Evolutionary conservation across 257 asterid genomes (phyloP).

Genomic region (Solanum commersonii): DNA sequence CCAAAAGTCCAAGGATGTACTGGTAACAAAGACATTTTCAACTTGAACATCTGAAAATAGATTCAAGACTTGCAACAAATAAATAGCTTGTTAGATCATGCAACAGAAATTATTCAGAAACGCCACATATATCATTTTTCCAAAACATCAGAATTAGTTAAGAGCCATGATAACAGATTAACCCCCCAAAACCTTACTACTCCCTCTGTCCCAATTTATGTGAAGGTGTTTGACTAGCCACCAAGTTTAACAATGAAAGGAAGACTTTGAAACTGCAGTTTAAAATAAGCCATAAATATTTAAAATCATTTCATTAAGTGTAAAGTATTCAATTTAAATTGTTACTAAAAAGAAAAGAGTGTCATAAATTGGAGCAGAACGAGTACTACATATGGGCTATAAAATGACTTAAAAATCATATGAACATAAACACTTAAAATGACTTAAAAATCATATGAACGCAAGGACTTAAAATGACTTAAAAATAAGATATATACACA

Average conservation of each 20-base stretch:
- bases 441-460: not conserved
- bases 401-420: too few species aligned
- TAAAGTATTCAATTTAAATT: not conserved
- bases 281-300: not conserved
- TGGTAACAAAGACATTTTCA: not conserved
- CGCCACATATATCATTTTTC: not conserved
- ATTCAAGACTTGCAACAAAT: not conserved
- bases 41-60: not conserved
- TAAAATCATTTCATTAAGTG: not conserved
- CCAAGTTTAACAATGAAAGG: not conserved
- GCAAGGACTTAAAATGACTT: not conserved
- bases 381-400: not conserved
- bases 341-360: not conserved
- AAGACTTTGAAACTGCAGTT: not conserved
- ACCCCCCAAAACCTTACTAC: not conserved
- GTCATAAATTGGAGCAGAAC: not conserved
- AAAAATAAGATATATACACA: not conserved
- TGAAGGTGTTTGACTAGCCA: not conserved
- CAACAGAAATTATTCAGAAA: not conserved
- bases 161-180: not conserved
- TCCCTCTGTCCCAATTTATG: not conserved
- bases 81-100: not conserved
- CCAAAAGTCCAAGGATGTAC: not conserved
- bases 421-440: not conserved
- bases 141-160: not conserved